Conservation (phyloP, 345 rosid species). For the Dipteronia dyeriana region DNA sequence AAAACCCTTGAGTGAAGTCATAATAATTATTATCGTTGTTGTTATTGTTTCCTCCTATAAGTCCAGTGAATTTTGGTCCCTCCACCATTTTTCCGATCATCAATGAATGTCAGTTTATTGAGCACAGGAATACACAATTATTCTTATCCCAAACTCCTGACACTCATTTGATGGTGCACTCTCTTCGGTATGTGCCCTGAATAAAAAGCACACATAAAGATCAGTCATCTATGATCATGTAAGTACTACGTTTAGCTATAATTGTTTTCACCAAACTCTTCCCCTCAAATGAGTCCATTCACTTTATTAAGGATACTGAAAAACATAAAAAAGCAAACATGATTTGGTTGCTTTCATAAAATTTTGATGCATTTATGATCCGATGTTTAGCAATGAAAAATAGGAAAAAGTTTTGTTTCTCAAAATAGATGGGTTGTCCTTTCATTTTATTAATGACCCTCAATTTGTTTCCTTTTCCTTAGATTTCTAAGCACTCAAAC, state of each 20-base stretch:
- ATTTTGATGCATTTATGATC: not conserved
- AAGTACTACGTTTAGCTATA: not conserved
- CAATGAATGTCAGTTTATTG: constrained; percentile 22
- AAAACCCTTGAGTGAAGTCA: constrained; percentile 57
- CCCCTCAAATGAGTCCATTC: not conserved
- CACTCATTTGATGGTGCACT: constrained; percentile 20
- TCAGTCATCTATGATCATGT: not conserved
- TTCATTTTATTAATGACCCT: not conserved
- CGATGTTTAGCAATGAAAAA: not conserved
- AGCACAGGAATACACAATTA: constrained; percentile 15
- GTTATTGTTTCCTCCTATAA: constrained; percentile 49
- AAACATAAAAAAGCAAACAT: not conserved
- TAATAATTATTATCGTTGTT: constrained; percentile 48
- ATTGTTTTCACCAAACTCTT: not conserved
- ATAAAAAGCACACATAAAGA: not conserved
- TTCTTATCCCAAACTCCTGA: constrained; percentile 20
- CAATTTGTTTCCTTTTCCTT: not conserved
- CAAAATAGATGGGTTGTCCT: not conserved
- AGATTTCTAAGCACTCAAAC: not conserved
- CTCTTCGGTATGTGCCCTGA: constrained; percentile 15
- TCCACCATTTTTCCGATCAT: constrained; percentile 60
- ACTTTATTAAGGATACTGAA: not conserved
- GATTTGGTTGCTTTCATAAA: not conserved
- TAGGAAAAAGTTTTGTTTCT: not conserved
- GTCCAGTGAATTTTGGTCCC: constrained; percentile 51